A percentile compares a stretch with the other conserved stretches of the same genome.
phyloP scores from a whole-genome alignment of 345 rosid genomes.

The Camelina neglecta region DNA sequence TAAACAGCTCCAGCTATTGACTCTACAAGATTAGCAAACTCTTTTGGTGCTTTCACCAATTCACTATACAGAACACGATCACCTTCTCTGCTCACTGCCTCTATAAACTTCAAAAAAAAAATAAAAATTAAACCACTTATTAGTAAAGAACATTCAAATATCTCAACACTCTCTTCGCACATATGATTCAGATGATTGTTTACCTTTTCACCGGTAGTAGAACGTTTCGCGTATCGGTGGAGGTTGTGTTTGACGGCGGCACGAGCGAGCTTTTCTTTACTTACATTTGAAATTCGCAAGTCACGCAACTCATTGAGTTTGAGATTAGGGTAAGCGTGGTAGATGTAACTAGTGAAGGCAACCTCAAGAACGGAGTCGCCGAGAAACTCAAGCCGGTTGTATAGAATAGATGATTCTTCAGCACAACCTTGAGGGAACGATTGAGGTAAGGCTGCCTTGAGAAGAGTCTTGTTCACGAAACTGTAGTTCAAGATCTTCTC shows the following conservation, averaged over 20 bases:
- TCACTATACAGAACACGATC: slow-evolving; percentile 49
- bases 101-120: slow-evolving; percentile 38
- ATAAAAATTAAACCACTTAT: neutral
- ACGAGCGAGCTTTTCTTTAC: slow-evolving; percentile 76
- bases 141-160: neutral
- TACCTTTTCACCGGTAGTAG: slow-evolving; percentile 50
- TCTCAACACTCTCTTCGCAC: no score
- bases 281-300: slow-evolving; percentile 53
- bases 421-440: no score
- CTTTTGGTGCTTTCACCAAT: slow-evolving; percentile 62
- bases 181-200: neutral
- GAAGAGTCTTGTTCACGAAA: slow-evolving; percentile 49
- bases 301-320: slow-evolving; percentile 48
- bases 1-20: slow-evolving; percentile 60
- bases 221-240: slow-evolving; percentile 34
- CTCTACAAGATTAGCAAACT: slow-evolving; percentile 65
- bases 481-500: slow-evolving; percentile 55
- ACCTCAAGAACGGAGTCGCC: slow-evolving; percentile 63
- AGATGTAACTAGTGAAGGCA: slow-evolving; percentile 51
- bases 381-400: slow-evolving; percentile 59
- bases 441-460: neutral
- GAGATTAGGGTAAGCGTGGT: slow-evolving; percentile 51
- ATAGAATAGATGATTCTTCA: slow-evolving; percentile 2
- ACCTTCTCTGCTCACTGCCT: slow-evolving; percentile 43
- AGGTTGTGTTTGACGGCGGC: slow-evolving; percentile 57